phyloP scores from a whole-genome alignment of 2,329 filamentous ascomycete genomes.

The Iodosphaeria phyllophila region DNA sequence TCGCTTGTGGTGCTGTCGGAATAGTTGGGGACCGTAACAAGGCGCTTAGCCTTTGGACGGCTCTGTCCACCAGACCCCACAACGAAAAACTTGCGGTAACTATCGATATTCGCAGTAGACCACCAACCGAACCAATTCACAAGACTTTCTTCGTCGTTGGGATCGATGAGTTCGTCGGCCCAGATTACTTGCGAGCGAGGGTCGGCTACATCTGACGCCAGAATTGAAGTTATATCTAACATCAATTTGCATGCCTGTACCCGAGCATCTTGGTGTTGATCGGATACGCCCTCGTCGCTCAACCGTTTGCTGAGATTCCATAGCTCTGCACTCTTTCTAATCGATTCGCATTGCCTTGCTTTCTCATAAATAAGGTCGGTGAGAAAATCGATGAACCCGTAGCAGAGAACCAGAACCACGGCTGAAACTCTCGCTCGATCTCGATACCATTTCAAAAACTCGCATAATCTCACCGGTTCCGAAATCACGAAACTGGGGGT shows the following conservation, averaged over 20 bases:
- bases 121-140: slow-evolving; percentile 46
- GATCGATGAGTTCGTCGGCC: slow-evolving; percentile 28
- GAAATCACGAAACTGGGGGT: slow-evolving; percentile 30
- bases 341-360: slow-evolving; percentile 6
- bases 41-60: slow-evolving; percentile 10
- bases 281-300: neutral
- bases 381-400: slow-evolving; percentile 17
- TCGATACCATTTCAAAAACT: slow-evolving; percentile 21
- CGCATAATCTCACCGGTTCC: slow-evolving; percentile 19
- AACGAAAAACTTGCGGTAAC: slow-evolving; percentile 34
- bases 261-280: slow-evolving; percentile 1
- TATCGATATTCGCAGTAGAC: slow-evolving; percentile 28
- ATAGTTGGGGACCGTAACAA: slow-evolving; percentile 19
- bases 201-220: too few relatives aligned
- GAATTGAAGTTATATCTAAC: too few relatives aligned
- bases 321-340: slow-evolving; percentile 1
- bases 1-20: slow-evolving; percentile 14
- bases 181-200: too few relatives aligned
- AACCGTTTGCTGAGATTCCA: neutral
- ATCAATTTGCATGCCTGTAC: slow-evolving; percentile 2
- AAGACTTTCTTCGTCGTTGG: slow-evolving; percentile 41
- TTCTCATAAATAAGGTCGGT: slow-evolving; percentile 17
- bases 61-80: slow-evolving; percentile 24
- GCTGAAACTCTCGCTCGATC: slow-evolving; percentile 2
- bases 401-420: slow-evolving; percentile 17